Base-by-base conservation (phyloP, 2,329 filamentous ascomycete species). In the Xylaria hypoxylon region DNA sequence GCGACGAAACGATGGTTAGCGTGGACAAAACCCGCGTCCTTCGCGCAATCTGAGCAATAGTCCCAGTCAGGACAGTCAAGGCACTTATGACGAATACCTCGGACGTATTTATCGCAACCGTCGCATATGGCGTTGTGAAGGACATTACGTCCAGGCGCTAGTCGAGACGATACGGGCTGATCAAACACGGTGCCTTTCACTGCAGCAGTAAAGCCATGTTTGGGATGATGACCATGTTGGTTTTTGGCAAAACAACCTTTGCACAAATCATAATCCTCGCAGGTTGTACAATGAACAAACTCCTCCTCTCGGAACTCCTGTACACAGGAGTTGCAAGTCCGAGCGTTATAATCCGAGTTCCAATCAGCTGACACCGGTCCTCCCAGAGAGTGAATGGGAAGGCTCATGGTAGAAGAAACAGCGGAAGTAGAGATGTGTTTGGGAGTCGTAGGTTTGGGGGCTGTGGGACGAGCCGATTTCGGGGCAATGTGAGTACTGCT, bases 31-130 rank as follows among this genome's bases (percentile, higher is more conserved):
- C 81, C 79, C 50, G 92, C 90, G 71, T 85, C 87, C 73, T 85
- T 81, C 65, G 93, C 80, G 80, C 96, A 99, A 8, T 87, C 83
- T 26, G 86, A 85, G 84, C 96, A 99, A 82, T 92, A 98, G 76
- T 99, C 96, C 92, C 93, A 99, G 79, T 99, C 96, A 48, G 96
- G 96, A 83, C 96, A 99, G 78, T 93, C 90, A 70, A 98, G 85
- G 79, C 96, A 99, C 86, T 99, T 99, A 87, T 98, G 91, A 73
- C 96, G 95, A 64, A 97, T 86, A 73, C 96, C 96, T 73, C 86
- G 85, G 75, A 99, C 96, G 78, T 89, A 89, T 85, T 90, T 91
- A 74, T 98, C 92, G 79, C 96, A 99, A 45, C 93, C 93, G 82
- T 99, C 96, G 77, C 96, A 99, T 70, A 97, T 90, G 68, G 96